These are phyloP conservation scores for Monilinia polystroma DNA, from an alignment of 2,329 filamentous ascomycete genomes.

Conservation along the genomic window DNA sequence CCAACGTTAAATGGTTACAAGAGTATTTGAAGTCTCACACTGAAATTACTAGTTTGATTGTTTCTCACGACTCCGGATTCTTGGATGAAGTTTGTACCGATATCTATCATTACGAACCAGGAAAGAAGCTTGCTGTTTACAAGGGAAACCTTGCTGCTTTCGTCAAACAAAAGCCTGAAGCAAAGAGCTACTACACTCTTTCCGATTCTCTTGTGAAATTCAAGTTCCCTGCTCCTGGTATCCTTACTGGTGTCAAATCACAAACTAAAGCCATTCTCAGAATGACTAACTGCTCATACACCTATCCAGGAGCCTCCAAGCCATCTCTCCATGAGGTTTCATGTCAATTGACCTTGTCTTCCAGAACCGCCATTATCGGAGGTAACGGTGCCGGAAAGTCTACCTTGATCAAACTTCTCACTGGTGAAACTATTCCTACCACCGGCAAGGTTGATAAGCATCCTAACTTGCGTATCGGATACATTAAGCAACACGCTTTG, in stretches of 20 bases:
- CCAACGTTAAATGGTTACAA: slow-evolving; percentile 93
- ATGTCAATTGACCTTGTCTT: slow-evolving; percentile 85
- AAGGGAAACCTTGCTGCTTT: slow-evolving; percentile 81
- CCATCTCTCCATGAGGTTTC: slow-evolving; percentile 85
- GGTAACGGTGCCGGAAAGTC: slow-evolving; percentile 98
- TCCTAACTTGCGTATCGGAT: slow-evolving; percentile 96
- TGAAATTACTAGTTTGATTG: slow-evolving; percentile 95
- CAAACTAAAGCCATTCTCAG: slow-evolving; percentile 90
- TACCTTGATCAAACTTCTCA: slow-evolving; percentile 95
- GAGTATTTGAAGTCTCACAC: slow-evolving; percentile 94
- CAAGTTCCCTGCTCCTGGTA: slow-evolving; percentile 96
- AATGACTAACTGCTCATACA: slow-evolving; percentile 88
- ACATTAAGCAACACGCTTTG: slow-evolving; percentile 98
- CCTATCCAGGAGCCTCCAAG: slow-evolving; percentile 87
- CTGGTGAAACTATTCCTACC: slow-evolving; percentile 84
- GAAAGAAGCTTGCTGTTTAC: slow-evolving; percentile 90
- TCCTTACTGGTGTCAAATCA: slow-evolving; percentile 92
- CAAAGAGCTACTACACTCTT: slow-evolving; percentile 96
- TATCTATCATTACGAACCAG: slow-evolving; percentile 95
- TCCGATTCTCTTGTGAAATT: slow-evolving; percentile 87
- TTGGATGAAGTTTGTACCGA: slow-evolving; percentile 96
- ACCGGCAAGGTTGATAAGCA: slow-evolving; percentile 93
- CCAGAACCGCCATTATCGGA: slow-evolving; percentile 92
- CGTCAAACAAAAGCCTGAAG: slow-evolving; percentile 86
- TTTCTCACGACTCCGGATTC: slow-evolving; percentile 97